A percentile compares a stretch with the other conserved stretches of the same genome.
phyloP scores from a whole-genome alignment of 768 basidiomycete species.

The Chalciporus pseudorubinellus region DNA sequence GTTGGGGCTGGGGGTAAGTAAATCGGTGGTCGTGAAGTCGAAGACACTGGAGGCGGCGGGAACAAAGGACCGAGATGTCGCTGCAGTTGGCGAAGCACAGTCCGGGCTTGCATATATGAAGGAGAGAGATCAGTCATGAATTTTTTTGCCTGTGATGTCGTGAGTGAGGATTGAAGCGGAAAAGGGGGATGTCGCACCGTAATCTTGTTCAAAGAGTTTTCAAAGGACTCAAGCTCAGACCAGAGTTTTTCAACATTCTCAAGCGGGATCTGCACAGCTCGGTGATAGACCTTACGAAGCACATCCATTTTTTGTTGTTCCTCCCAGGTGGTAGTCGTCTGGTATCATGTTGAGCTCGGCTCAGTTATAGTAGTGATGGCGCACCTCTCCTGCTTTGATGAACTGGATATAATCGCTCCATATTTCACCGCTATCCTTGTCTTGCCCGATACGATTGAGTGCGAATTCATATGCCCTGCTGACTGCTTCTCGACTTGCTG shows the following conservation, averaged over 20 bases:
- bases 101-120: slow-evolving; percentile 92
- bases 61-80: slow-evolving; percentile 65
- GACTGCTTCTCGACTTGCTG: slow-evolving; percentile 70
- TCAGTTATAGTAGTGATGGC: slow-evolving; percentile 20
- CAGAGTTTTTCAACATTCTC: slow-evolving; percentile 91
- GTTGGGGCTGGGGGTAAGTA: slow-evolving; percentile 70
- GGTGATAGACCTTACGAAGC: slow-evolving; percentile 87
- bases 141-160: slow-evolving; percentile 72
- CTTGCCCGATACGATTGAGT: slow-evolving; percentile 83
- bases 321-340: slow-evolving; percentile 88
- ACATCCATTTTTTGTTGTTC: slow-evolving; percentile 94
- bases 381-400: slow-evolving; percentile 73
- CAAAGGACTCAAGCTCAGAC: slow-evolving; percentile 92
- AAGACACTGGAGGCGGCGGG: slow-evolving; percentile 45
- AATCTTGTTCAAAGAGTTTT: slow-evolving; percentile 83
- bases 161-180: slow-evolving; percentile 10
- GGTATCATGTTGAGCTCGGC: slow-evolving; percentile 7
- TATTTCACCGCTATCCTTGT: slow-evolving; percentile 88
- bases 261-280: slow-evolving; percentile 91
- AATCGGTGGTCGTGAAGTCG: slow-evolving; percentile 40
- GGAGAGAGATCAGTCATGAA: slow-evolving; percentile 92
- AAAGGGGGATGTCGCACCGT: slow-evolving; percentile 46
- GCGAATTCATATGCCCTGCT: slow-evolving; percentile 93
- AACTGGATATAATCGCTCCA: slow-evolving; percentile 96
- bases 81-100: slow-evolving; percentile 78